phyloP scores from a whole-genome alignment of 306 rosid genomes.

The Parietaria judaica region DNA sequence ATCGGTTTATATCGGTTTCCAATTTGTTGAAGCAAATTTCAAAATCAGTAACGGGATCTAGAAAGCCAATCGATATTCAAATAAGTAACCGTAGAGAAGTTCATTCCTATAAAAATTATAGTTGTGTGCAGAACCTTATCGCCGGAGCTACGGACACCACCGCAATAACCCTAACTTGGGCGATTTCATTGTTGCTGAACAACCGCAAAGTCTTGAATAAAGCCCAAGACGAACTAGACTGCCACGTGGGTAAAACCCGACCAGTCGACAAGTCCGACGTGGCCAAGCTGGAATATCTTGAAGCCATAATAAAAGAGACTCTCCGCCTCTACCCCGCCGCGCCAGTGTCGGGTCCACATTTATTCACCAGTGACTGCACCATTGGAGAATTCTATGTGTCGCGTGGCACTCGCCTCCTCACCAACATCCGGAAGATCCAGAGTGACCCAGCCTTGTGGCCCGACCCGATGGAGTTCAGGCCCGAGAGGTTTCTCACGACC shows the following conservation, averaged over 20 bases:
- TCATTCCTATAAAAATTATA: too few relatives aligned
- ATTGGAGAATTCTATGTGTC: constrained; percentile 32
- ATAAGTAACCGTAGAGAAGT: too few relatives aligned
- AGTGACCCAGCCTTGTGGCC: constrained; percentile 40
- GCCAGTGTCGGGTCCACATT: constrained; percentile 29
- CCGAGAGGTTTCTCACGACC: constrained; percentile 43
- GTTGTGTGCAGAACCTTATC: constrained; percentile 23
- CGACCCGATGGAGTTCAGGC: constrained; percentile 40
- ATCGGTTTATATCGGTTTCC: too few relatives aligned
- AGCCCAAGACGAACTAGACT: constrained; percentile 39
- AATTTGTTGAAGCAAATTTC: too few relatives aligned
- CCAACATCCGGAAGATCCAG: constrained; percentile 47
- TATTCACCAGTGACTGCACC: constrained; percentile 34
- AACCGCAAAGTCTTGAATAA: constrained; percentile 22
- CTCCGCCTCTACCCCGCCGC: constrained; percentile 43
- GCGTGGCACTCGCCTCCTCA: constrained; percentile 33
- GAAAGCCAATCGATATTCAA: too few relatives aligned
- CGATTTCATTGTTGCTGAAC: constrained; percentile 28
- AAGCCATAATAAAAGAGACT: constrained; percentile 43
- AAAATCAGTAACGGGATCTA: too few relatives aligned
- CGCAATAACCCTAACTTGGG: constrained; percentile 35
- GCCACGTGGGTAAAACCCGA: constrained; percentile 44
- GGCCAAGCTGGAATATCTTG: constrained; percentile 36
- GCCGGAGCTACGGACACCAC: constrained; percentile 44
- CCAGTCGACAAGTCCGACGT: constrained; percentile 39